phyloP scores from a whole-genome alignment of 1,139 yeast genomes.

The Pneumocystis carinii region DNA sequence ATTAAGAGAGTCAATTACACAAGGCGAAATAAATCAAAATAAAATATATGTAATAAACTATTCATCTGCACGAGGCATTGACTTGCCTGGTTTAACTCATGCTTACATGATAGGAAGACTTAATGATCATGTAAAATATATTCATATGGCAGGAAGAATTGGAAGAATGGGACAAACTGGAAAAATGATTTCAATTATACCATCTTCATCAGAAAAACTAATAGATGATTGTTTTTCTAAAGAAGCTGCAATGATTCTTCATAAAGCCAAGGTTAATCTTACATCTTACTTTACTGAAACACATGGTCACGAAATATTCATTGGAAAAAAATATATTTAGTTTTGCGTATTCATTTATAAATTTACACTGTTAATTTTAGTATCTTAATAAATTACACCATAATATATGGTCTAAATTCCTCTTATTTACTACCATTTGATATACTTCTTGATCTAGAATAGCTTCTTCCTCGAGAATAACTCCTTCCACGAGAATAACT shows the following conservation, averaged over 20 bases:
- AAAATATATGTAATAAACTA: background rate
- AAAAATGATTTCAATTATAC: constrained; percentile 2
- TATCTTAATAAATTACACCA: background rate
- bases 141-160: constrained; percentile 2
- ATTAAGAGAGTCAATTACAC: background rate
- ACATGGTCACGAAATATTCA: background rate
- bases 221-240: background rate
- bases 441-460: background rate
- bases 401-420: background rate
- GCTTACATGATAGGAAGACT: background rate
- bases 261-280: background rate
- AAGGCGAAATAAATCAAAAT: background rate
- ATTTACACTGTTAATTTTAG: background rate
- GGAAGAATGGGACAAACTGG: constrained; percentile 2
- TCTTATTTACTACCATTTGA: background rate
- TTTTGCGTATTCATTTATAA: background rate
- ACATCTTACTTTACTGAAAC: background rate
- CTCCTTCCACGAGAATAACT: background rate
- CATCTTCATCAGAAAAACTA: background rate
- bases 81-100: background rate
- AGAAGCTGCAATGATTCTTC: background rate
- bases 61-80: background rate
- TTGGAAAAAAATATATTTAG: background rate
- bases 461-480: background rate
- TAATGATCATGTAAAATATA: background rate